Base-by-base conservation (phyloP, 192 early-diverging fungal species). In the Entomortierella lignicola region DNA sequence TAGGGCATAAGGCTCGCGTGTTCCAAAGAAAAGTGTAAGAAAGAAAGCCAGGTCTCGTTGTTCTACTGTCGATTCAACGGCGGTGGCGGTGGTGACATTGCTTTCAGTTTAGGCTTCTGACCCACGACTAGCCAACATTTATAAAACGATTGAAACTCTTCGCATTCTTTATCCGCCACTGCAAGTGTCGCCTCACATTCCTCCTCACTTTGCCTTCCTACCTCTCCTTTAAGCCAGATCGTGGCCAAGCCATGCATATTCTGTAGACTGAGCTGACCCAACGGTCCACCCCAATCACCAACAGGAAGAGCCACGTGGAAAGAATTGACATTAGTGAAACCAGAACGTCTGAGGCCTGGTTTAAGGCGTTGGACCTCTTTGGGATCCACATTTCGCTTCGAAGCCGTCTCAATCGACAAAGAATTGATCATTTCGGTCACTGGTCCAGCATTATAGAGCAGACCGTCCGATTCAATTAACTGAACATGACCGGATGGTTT, bases 401-500 rank as follows among this genome's bases (percentile, higher is more conserved):
- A 43, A 0, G 64, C 26, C 2, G 64, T 66, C 4, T 55, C 64
- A 27, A 66, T 25, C 2, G 64, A 66, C 5, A 66, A 23, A 2
- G 34, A 25, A 21, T 66, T 66, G 7, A 31, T 54, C 54, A 55
- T 55, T 2, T 41, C 54, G 2, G 64, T 66, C 27, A 25, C 47
- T 23, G 44, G 57, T 31, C 72, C 64, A 11, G 63, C 18, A 34
- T 66, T 66, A 29, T 74, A 52, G 30, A 55, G 20, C n/a, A 52
- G 3, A 2, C 63, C 37, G 31, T 69, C 60, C 18, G 48, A 63
- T 39, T 86, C 81, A 21, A 84, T 56, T 0, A 82, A 68, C 52
- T 86, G 83, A 8, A 86, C 57, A 66, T 81, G 79, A 1, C 85
- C 85, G 39, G 77, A 83, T 26, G 85, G 85, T 51, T 83, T 82